phyloP scores from a whole-genome alignment of 352 stramenopile species.

The Phytophthora boehmeriae region DNA sequence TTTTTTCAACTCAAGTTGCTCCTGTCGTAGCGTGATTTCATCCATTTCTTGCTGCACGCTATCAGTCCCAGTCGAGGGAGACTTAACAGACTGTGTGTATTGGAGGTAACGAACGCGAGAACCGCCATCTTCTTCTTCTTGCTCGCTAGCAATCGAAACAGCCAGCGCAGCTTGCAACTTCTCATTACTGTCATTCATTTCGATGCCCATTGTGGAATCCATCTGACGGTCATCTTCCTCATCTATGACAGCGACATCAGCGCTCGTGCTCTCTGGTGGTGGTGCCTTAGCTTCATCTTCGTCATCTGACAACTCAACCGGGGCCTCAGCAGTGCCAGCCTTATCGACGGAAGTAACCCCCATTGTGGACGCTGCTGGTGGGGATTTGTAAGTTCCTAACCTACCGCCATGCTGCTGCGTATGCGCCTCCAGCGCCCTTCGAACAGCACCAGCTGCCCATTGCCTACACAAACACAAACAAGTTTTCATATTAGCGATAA shows the following conservation, averaged over 20 bases:
- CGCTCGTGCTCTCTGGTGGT: not conserved
- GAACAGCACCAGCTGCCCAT: conserved; percentile 83
- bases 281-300: conserved; percentile 15
- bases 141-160: conserved; percentile 42
- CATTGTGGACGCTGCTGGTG: not conserved
- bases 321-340: conserved; percentile 15
- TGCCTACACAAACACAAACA: conserved; percentile 38
- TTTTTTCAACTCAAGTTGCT: conserved; percentile 80
- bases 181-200: conserved; percentile 26
- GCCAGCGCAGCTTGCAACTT: conserved; percentile 38
- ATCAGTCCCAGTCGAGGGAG: conserved; percentile 10
- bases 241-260: conserved; percentile 31
- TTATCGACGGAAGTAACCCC: not conserved
- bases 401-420: conserved; percentile 44
- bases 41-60: conserved; percentile 27
- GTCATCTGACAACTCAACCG: conserved; percentile 21
- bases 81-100: conserved; percentile 35
- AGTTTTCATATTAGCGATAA: not conserved
- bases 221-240: conserved; percentile 18
- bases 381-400: conserved; percentile 14
- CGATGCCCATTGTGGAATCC: not conserved
- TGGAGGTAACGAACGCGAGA: conserved; percentile 49
- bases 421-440: conserved; percentile 72
- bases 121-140: conserved; percentile 18
- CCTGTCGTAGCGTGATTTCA: conserved; percentile 46